Percentiles rank a stretch among this genome's conserved stretches.
Conservation (phyloP, 495 filamentous ascomycete species). For the Neurospora discreta region DNA sequence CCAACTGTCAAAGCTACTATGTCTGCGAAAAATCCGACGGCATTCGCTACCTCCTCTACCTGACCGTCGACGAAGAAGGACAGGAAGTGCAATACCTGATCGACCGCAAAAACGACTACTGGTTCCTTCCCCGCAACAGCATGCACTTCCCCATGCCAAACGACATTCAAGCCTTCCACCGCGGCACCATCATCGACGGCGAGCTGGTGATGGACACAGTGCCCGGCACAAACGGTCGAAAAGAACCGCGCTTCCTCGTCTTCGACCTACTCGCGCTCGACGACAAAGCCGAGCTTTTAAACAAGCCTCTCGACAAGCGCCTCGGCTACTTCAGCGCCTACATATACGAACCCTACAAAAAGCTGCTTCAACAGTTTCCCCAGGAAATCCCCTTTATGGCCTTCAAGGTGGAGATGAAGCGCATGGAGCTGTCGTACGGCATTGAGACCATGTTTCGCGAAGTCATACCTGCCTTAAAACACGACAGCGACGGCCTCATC, state of each 20-base stretch:
- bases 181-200: slow-evolving; percentile 76
- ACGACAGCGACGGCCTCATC: slow-evolving; percentile 92
- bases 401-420: slow-evolving; percentile 77
- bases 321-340: slow-evolving; percentile 73
- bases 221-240: slow-evolving; percentile 37
- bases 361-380: slow-evolving; percentile 56
- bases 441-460: slow-evolving; percentile 84
- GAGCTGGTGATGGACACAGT: slow-evolving; percentile 77
- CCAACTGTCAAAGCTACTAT: slow-evolving; percentile 54
- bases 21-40: slow-evolving; percentile 98
- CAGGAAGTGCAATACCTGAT: slow-evolving; percentile 62
- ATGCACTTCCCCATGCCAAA: slow-evolving; percentile 72
- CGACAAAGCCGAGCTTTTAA: slow-evolving; percentile 58
- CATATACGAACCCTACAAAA: slow-evolving; percentile 68
- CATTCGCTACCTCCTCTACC: slow-evolving; percentile 87
- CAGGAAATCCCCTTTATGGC: slow-evolving; percentile 57
- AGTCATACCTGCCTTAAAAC: slow-evolving; percentile 69
- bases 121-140: slow-evolving; percentile 50
- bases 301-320: slow-evolving; percentile 70
- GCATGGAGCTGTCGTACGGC: slow-evolving; percentile 76
- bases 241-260: slow-evolving; percentile 70
- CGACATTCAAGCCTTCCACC: slow-evolving; percentile 56
- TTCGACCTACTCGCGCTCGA: slow-evolving; percentile 89
- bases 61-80: slow-evolving; percentile 49
- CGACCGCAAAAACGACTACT: slow-evolving; percentile 95